These are phyloP conservation scores for Auricularia sp. DNA, from an alignment of 768 basidiomycete genomes.

Conservation along the genomic window DNA sequence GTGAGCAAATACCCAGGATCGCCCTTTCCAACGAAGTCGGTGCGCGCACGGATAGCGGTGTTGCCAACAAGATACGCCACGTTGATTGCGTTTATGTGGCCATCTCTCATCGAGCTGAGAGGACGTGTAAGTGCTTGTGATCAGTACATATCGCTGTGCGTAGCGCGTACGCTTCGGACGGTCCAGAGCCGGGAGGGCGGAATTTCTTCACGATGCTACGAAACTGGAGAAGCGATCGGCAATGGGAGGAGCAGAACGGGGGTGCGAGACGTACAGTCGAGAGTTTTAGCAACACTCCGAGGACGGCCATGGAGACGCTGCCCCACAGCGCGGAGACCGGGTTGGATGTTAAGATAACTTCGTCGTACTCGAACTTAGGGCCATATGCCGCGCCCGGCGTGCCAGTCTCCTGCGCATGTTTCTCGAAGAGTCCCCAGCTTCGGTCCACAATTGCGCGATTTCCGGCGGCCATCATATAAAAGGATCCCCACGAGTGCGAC, in stretches of 20 bases:
- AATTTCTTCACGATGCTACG: constrained; percentile 47
- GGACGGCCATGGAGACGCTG: constrained; percentile 23
- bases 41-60: background rate
- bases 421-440: constrained; percentile 42
- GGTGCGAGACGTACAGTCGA: too few species aligned
- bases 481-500: constrained; percentile 22
- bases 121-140: background rate
- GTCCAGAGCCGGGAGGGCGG: constrained; percentile 21
- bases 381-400: constrained; percentile 41
- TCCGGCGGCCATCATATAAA: constrained; percentile 34
- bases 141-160: background rate
- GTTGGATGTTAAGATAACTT: constrained; percentile 37
- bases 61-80: background rate
- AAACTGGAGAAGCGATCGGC: constrained; percentile 31
- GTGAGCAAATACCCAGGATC: background rate
- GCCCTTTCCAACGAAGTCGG: background rate
- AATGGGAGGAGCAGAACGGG: constrained; percentile 8
- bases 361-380: constrained; percentile 63
- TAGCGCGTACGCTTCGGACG: background rate
- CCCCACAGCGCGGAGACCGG: constrained; percentile 31
- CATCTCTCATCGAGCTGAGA: background rate
- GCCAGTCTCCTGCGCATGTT: constrained; percentile 12
- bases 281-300: background rate
- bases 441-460: constrained; percentile 47
- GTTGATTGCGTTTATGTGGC: background rate